phyloP scores from a whole-genome alignment of 768 basidiomycete genomes.

The Kwoniella shandongensis region DNA sequence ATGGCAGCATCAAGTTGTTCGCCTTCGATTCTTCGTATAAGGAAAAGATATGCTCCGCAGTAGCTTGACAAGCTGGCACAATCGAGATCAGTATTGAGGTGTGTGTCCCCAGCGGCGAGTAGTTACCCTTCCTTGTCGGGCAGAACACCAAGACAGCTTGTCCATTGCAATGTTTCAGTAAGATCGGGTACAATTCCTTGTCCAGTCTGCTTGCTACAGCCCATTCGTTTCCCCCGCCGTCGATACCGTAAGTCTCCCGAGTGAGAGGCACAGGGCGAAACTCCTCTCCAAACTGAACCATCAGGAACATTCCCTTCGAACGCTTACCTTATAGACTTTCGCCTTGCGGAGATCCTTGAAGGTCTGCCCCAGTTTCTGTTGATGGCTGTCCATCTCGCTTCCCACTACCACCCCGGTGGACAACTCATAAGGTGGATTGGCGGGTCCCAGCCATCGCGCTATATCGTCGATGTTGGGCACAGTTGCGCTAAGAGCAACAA shows the following conservation, averaged over 20 bases:
- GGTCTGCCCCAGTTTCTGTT: neutral
- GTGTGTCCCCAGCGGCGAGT: neutral
- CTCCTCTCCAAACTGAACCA: slow-evolving; percentile 80
- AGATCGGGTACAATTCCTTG: slow-evolving; percentile 67
- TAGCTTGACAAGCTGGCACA: slow-evolving; percentile 49
- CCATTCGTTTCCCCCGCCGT: slow-evolving; percentile 70
- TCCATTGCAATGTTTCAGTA: slow-evolving; percentile 69
- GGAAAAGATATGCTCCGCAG: slow-evolving; percentile 75
- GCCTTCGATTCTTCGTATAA: slow-evolving; percentile 65
- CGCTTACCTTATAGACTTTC: slow-evolving; percentile 69
- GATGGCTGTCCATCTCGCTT: slow-evolving; percentile 7
- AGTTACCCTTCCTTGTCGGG: slow-evolving; percentile 76
- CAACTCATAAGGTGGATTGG: slow-evolving; percentile 1
- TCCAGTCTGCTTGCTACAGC: slow-evolving; percentile 71
- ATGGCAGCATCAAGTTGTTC: slow-evolving; percentile 35
- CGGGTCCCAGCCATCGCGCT: slow-evolving; percentile 76
- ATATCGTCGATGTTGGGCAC: slow-evolving; percentile 88
- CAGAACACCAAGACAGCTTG: slow-evolving; percentile 89
- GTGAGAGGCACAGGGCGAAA: slow-evolving; percentile 81
- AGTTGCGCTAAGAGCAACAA: slow-evolving; percentile 88
- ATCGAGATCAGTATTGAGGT: neutral
- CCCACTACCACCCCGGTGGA: slow-evolving; percentile 39
- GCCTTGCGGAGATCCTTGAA: slow-evolving; percentile 56
- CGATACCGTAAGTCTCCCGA: slow-evolving; percentile 70
- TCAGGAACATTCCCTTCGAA: neutral